Evolutionary conservation across 179 eudicot species (phyloP).

Genomic region (Camellia oleifera): DNA sequence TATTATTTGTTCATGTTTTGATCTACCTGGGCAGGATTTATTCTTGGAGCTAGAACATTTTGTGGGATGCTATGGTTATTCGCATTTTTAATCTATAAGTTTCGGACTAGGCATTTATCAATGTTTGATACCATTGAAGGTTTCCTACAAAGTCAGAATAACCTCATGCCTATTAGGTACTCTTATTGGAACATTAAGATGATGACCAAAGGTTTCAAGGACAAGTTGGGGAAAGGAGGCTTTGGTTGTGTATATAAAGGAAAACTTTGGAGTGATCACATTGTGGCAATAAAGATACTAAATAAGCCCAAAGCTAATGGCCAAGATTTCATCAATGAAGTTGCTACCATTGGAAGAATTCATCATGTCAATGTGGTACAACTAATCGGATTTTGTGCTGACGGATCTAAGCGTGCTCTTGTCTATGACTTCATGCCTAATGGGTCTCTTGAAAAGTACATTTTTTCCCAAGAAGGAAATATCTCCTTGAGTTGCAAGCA

Average conservation of each 20-base stretch:
- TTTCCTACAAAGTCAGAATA: not conserved
- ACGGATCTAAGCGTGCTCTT: not conserved
- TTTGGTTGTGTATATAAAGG: conserved; percentile 13
- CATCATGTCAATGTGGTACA: conserved; percentile 8
- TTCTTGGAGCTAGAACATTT: not conserved
- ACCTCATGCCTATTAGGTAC: conserved; percentile 8
- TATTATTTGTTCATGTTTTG: not conserved
- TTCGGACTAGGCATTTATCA: not conserved
- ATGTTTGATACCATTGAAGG: not conserved
- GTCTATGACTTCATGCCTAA: conserved; percentile 10
- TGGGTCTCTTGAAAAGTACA: not conserved
- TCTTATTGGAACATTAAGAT: not conserved
- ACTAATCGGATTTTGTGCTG: not conserved
- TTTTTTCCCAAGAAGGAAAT: conserved; percentile 6
- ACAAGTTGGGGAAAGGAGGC: conserved; percentile 13
- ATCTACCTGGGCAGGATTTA: not conserved
- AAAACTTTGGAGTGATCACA: not conserved
- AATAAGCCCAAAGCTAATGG: not conserved
- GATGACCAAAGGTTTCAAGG: not conserved
- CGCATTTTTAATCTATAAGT: not conserved
- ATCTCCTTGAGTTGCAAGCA: not conserved
- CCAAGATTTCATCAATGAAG: conserved; percentile 9
- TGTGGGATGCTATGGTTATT: not conserved
- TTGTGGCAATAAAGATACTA: conserved; percentile 1
- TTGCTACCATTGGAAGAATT: not conserved